Percentiles rank a stretch among this genome's conserved stretches.
phyloP scores from a whole-genome alignment of 495 filamentous ascomycete genomes.

The Tetracladium setigerum region DNA sequence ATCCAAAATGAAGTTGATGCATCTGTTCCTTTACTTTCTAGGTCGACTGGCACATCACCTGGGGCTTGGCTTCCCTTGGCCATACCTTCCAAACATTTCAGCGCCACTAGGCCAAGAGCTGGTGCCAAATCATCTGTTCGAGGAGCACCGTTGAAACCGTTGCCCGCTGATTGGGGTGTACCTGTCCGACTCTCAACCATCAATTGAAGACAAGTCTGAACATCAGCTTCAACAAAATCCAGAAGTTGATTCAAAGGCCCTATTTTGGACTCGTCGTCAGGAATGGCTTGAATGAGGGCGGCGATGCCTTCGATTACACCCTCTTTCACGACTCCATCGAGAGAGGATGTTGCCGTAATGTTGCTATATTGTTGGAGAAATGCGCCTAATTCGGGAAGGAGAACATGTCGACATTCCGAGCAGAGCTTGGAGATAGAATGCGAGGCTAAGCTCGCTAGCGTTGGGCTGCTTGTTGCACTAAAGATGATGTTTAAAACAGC shows the following conservation, averaged over 20 bases:
- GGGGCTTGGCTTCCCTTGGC: slow-evolving; percentile 73
- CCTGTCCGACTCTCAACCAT: too few species aligned
- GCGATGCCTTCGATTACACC: slow-evolving; percentile 76
- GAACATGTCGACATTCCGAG: slow-evolving; percentile 63
- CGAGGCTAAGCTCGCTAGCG: slow-evolving; percentile 65
- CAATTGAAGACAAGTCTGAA: slow-evolving; percentile 32
- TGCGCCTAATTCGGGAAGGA: slow-evolving; percentile 62
- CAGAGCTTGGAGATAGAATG: slow-evolving; percentile 74
- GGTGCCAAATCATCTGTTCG: slow-evolving; percentile 12
- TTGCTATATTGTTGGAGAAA: slow-evolving; percentile 71
- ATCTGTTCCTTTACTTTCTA: slow-evolving; percentile 37
- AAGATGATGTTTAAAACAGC: slow-evolving; percentile 78
- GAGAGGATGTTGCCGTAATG: slow-evolving; percentile 49
- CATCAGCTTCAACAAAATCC: slow-evolving; percentile 53
- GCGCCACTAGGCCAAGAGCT: slow-evolving; percentile 51
- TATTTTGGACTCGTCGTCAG: slow-evolving; percentile 53
- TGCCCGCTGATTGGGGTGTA: too few species aligned
- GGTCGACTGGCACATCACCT: slow-evolving; percentile 60
- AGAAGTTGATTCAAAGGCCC: slow-evolving; percentile 58
- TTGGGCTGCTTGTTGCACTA: slow-evolving; percentile 55
- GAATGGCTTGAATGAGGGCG: slow-evolving; percentile 73
- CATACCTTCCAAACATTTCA: slow-evolving; percentile 69
- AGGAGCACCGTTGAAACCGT: too few species aligned
- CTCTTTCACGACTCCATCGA: slow-evolving; percentile 69
- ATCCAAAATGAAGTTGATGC: slow-evolving; percentile 52